Evolutionary conservation across 148 eudicot species (phyloP).

Genomic region (Vaccinium macrocarpon): DNA sequence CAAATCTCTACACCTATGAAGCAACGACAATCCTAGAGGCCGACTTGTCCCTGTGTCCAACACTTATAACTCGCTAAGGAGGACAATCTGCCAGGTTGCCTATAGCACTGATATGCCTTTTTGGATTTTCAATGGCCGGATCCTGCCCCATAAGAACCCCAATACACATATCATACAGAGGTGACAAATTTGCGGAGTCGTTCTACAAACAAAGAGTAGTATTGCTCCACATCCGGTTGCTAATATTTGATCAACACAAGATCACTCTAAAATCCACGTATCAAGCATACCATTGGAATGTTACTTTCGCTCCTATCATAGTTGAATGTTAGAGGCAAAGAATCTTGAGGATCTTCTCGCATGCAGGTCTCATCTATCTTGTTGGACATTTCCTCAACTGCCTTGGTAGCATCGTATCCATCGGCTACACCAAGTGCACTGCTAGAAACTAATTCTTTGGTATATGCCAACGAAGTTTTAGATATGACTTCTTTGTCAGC

Average conservation of each 20-base stretch:
- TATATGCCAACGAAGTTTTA: slow-evolving; percentile 19
- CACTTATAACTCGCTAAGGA: slow-evolving; percentile 21
- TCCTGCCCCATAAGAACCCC: slow-evolving; percentile 30
- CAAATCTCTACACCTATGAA: not conserved
- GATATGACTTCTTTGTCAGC: slow-evolving; percentile 13
- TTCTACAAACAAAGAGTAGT: not conserved
- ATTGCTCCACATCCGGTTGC: slow-evolving; percentile 2
- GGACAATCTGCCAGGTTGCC: slow-evolving; percentile 24
- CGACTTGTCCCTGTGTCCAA: no score
- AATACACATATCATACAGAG: not conserved
- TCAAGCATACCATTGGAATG: slow-evolving; percentile 30
- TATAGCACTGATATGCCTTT: slow-evolving; percentile 3
- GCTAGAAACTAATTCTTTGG: slow-evolving; percentile 24
- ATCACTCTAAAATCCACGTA: not conserved
- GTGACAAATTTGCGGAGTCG: not conserved
- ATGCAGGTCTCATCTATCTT: slow-evolving; percentile 21
- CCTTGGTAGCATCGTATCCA: slow-evolving; percentile 18
- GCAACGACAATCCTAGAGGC: no score
- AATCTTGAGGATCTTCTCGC: slow-evolving; percentile 22
- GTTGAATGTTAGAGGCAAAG: slow-evolving; percentile 14
- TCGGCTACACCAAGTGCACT: slow-evolving; percentile 14
- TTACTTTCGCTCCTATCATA: slow-evolving; percentile 10
- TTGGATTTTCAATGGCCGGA: slow-evolving; percentile 21
- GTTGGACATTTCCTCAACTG: slow-evolving; percentile 22
- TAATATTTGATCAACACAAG: not conserved